These are phyloP conservation scores for Avena eriantha DNA, from an alignment of 176 grass and related monocot genomes.

Conservation along the genomic window DNA sequence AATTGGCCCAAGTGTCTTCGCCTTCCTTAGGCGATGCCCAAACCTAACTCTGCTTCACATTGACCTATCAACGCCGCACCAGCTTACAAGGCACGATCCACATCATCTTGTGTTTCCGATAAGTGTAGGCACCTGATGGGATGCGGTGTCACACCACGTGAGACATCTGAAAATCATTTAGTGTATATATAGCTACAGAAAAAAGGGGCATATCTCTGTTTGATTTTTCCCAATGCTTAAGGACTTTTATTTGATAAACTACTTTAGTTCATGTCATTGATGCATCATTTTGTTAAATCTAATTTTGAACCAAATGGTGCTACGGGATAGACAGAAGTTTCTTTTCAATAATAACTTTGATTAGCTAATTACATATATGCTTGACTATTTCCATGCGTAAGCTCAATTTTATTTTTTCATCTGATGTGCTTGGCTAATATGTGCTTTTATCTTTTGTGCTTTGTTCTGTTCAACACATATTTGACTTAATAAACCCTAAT, in stretches of 20 bases:
- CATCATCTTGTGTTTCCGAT: neutral
- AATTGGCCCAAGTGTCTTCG: neutral
- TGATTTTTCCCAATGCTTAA: neutral
- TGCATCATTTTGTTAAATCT: neutral
- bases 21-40: conserved; percentile 33
- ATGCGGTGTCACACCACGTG: too few relatives aligned
- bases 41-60: conserved; percentile 26
- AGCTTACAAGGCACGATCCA: neutral
- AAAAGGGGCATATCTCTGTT: neutral
- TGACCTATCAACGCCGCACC: conserved; percentile 7
- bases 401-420: too few relatives aligned
- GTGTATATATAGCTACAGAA: too few relatives aligned
- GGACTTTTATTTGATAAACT: neutral
- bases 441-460: neutral
- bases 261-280: neutral
- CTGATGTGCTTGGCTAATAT: neutral
- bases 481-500: neutral
- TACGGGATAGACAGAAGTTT: too few relatives aligned
- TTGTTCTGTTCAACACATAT: neutral
- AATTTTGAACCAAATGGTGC: neutral
- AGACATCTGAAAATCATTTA: neutral
- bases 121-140: neutral
- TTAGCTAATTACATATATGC: neutral
- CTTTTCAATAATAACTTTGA: neutral
- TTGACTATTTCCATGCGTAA: neutral